Evolutionary conservation across 2,329 filamentous ascomycete species (phyloP), one percentile per base, ranked within the genome.

Genomic region (Spiromastix sp.): DNA sequence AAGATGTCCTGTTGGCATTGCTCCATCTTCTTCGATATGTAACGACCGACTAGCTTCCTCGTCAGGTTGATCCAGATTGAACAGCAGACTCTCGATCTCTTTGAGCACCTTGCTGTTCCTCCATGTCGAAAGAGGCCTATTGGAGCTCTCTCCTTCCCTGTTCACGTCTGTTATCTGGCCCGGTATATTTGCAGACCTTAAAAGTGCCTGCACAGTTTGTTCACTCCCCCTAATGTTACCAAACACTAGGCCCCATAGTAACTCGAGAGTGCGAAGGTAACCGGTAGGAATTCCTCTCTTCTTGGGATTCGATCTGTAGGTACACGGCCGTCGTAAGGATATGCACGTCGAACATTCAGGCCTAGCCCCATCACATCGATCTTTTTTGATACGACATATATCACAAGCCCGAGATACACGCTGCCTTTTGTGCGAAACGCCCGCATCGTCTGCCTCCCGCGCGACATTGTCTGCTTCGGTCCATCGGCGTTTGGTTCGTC

Each of bases 51-150:
- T 57, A 46, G 32, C 57, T 46, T 40, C 70, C 60, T 56, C 52
- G 24, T 56, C 54, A 0, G 52, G 52, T 17, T 56, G 52, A 28
- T 56, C 53, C 17, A 59, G 32, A 2, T 50, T 32, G 0, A 77
- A 74, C 4, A 83, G 58, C 9, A 81, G 57, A 16, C 67, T 67
- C 38, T 80, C 77, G 30, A 83, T 75, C 32, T 77, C 73, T 40
- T 64, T 70, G 48, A 76, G 71, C 4, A 80, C 71, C 16, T 64
- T 64, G 45, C 75, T 78, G 48, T 70, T 75, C 38, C 71, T 71
- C 76, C 79, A 84, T 41, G 65, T 64, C 32, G 69, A 69, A 40
- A 81, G 70, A 31, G 82, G 55, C 2, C 66, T 69, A 44, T 79
- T 67, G 5, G 67, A 72, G 3, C 70, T 68, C 27, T 63, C 61